Conservation (phyloP, 192 early-diverging fungal genomes). For the Mycoemilia scoparia region DNA sequence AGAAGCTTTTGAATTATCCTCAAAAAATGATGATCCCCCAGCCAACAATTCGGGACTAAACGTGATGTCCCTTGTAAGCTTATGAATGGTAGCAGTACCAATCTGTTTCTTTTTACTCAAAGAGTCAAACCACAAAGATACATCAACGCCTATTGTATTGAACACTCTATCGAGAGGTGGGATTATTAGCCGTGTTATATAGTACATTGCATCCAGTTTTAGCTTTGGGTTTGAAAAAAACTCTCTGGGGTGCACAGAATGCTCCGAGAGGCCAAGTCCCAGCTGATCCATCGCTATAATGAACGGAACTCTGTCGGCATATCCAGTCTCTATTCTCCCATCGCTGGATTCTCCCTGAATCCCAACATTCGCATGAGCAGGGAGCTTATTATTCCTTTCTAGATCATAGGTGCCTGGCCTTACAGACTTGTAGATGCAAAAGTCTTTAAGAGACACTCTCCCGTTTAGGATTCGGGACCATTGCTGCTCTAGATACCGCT, state of each 20-base stretch:
- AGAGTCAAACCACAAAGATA: constrained; percentile 7
- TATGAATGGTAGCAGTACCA: neutral
- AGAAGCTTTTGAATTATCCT: too few species aligned
- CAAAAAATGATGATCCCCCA: too few species aligned
- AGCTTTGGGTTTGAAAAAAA: constrained; percentile 43
- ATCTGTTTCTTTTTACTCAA: constrained; percentile 1
- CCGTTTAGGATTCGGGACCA: constrained; percentile 53
- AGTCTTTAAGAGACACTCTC: constrained; percentile 49
- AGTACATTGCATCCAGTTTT: constrained; percentile 59
- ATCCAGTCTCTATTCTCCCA: constrained; percentile 58
- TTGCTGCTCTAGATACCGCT: constrained; percentile 48
- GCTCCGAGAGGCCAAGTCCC: constrained; percentile 47
- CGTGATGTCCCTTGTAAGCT: too few species aligned
- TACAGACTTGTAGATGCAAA: constrained; percentile 81
- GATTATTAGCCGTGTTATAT: constrained; percentile 70
- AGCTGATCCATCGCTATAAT: constrained; percentile 59
- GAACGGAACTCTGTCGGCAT: constrained; percentile 80
- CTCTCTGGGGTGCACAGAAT: constrained; percentile 46
- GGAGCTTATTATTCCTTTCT: constrained; percentile 30
- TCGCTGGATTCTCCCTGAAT: constrained; percentile 46
- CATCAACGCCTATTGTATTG: constrained; percentile 54
- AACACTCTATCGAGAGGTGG: constrained; percentile 64
- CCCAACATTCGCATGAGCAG: constrained; percentile 56
- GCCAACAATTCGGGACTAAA: too few species aligned
- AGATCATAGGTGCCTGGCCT: constrained; percentile 58